Evolutionary conservation across 192 early-diverging fungal genomes (phyloP).

Genomic region (Rhizophagus sp.): DNA sequence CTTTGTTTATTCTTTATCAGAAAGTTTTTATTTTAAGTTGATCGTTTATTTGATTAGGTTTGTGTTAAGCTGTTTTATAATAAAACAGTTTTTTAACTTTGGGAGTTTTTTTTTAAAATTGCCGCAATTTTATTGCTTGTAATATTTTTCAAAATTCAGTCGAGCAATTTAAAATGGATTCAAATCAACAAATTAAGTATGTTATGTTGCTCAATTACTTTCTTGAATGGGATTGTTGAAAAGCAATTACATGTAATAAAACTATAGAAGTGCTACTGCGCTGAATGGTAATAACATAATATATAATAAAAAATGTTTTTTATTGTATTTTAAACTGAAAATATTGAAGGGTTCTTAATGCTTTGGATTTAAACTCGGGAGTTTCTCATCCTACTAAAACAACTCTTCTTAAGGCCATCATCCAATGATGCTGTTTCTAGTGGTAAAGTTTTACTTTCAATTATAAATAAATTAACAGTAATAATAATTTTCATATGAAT

Average conservation of each 20-base stretch:
- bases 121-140: too few species aligned
- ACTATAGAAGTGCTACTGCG: neutral
- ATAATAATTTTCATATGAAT: too few species aligned
- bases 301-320: neutral
- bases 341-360: neutral
- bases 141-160: neutral
- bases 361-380: neutral
- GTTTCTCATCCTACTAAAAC: neutral
- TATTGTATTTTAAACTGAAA: neutral
- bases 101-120: too few species aligned
- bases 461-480: too few species aligned
- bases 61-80: too few species aligned
- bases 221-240: neutral
- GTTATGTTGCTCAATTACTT: constrained; percentile 5
- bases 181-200: neutral
- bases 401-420: neutral
- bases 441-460: too few species aligned
- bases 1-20: too few species aligned
- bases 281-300: neutral
- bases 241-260: neutral
- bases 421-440: too few species aligned
- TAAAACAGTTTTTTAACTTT: too few species aligned
- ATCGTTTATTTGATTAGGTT: too few species aligned
- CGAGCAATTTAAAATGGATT: neutral
- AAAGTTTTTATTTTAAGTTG: too few species aligned